Conservation (phyloP, 1,284 basidiomycete species). For the Inonotus hispidus region DNA sequence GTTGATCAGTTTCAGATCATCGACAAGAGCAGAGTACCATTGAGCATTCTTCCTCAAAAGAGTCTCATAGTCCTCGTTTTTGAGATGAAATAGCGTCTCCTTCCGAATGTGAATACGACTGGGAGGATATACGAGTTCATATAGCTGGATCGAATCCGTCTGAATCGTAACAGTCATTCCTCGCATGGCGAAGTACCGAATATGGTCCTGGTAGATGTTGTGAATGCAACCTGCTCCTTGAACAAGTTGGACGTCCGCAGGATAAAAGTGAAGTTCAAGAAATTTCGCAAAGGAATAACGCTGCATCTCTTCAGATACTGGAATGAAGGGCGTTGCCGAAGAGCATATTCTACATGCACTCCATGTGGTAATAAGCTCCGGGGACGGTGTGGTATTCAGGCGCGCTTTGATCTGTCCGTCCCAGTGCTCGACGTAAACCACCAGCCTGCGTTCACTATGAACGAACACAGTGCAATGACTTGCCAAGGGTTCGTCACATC, state of each 20-base stretch:
- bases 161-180: conserved; percentile 90
- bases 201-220: conserved; percentile 91
- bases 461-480: conserved; percentile 87
- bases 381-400: conserved; percentile 44
- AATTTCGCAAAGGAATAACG: conserved; percentile 93
- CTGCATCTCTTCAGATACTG: conserved; percentile 90
- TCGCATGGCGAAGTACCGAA: conserved; percentile 85
- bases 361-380: conserved; percentile 87
- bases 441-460: conserved; percentile 81
- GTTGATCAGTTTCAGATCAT: conserved; percentile 68
- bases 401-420: conserved; percentile 66
- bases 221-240: conserved; percentile 85
- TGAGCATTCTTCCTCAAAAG: conserved; percentile 67
- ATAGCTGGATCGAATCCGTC: conserved; percentile 76
- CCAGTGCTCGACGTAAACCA: conserved; percentile 86
- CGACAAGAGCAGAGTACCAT: conserved; percentile 68
- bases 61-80: conserved; percentile 83
- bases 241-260: conserved; percentile 76
- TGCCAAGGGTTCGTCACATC: conserved; percentile 76
- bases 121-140: conserved; percentile 89
- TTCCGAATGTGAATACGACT: conserved; percentile 79
- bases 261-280: conserved; percentile 89
- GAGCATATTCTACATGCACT: conserved; percentile 84
- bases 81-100: conserved; percentile 82
- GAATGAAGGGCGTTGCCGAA: conserved; percentile 81